phyloP scores from a whole-genome alignment of 257 asterid species.

The Penstemon eatonii region DNA sequence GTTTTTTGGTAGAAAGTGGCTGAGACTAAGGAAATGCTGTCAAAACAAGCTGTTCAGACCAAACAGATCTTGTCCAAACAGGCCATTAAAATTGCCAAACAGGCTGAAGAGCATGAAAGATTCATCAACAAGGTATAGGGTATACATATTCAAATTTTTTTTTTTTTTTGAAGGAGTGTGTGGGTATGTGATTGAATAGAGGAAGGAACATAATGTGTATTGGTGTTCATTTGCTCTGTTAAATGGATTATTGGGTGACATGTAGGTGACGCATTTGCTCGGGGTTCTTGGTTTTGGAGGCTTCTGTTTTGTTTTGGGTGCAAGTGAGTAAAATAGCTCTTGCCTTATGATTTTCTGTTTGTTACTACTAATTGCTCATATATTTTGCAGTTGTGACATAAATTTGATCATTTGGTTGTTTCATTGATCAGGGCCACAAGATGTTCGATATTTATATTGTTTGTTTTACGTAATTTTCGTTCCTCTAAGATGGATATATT shows the following conservation, averaged over 20 bases:
- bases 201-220: neutral
- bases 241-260: neutral
- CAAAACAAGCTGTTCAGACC: conserved; percentile 55
- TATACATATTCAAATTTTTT: neutral
- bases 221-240: conserved; percentile 18
- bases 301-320: conserved; percentile 92
- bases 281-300: conserved; percentile 98
- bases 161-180: too few relatives aligned
- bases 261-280: conserved; percentile 82
- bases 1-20: conserved; percentile 69
- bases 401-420: conserved; percentile 26
- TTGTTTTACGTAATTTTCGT: conserved; percentile 80
- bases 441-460: conserved; percentile 80
- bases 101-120: conserved; percentile 94
- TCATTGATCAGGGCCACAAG: conserved; percentile 83
- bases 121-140: conserved; percentile 75
- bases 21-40: conserved; percentile 67
- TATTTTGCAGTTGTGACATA: conserved; percentile 16
- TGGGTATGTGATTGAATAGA: too few relatives aligned
- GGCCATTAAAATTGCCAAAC: conserved; percentile 79
- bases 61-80: conserved; percentile 71
- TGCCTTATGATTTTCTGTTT: neutral
- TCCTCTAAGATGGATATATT: conserved; percentile 96
- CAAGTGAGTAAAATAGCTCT: conserved; percentile 55
- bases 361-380: conserved; percentile 2